Percentiles rank a stretch among this genome's conserved stretches.
Evolutionary conservation across 257 asterid genomes (phyloP).

Genomic region (Salvia miltiorrhiza): DNA sequence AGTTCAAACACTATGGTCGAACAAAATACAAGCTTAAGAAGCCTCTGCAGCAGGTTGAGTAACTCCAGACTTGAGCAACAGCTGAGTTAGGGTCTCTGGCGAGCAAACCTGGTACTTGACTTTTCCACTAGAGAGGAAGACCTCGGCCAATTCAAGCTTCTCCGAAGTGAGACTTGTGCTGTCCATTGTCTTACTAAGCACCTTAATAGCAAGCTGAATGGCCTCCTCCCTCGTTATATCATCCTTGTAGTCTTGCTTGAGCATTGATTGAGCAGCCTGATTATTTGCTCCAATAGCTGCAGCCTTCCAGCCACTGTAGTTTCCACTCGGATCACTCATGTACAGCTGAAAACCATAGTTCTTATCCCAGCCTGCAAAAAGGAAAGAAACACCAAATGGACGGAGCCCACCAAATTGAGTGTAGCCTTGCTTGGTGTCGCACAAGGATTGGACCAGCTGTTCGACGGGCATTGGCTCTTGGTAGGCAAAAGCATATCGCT

Average conservation of each 20-base stretch:
- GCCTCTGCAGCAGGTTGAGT: conserved; percentile 85
- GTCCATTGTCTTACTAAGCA: conserved; percentile 93
- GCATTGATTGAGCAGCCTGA: conserved; percentile 91
- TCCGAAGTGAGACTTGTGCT: conserved; percentile 90
- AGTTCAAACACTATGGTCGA: neutral
- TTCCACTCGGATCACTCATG: conserved; percentile 98
- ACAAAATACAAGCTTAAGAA: conserved; percentile 33
- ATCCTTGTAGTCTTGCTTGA: conserved; percentile 93
- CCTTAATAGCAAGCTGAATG: conserved; percentile 72
- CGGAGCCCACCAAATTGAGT: conserved; percentile 95
- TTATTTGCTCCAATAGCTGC: conserved; percentile 92
- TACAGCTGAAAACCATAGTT: conserved; percentile 91
- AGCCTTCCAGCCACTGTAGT: conserved; percentile 92
- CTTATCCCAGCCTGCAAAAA: conserved; percentile 95
- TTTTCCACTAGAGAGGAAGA: conserved; percentile 53
- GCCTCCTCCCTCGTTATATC: conserved; percentile 83
- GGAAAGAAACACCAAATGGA: conserved; percentile 91
- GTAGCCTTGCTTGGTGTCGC: conserved; percentile 96
- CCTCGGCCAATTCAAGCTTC: conserved; percentile 95
- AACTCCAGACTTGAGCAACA: conserved; percentile 68
- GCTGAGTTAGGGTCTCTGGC: conserved; percentile 49
- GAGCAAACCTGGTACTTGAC: conserved; percentile 80
- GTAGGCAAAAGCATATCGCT: conserved; percentile 72
- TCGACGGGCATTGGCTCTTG: conserved; percentile 97
- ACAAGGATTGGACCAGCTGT: conserved; percentile 84